A percentile compares a stretch with the other conserved stretches of the same genome.
These are phyloP conservation scores for Populus tomentosa DNA, from an alignment of 441 rosid species.

Conservation along the genomic window DNA sequence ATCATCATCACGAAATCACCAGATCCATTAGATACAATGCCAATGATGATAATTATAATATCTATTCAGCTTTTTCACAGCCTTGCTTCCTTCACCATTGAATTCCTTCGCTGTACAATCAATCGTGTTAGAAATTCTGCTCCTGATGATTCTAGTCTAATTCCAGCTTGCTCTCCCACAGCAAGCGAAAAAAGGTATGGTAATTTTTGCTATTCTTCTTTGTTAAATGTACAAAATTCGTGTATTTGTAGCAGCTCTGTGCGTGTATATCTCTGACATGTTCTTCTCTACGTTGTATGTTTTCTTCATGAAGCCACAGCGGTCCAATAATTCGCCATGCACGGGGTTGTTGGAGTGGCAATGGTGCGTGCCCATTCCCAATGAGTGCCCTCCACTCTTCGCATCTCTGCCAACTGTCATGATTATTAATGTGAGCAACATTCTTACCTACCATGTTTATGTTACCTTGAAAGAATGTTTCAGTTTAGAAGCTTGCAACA, in stretches of 20 bases:
- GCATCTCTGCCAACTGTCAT: slow-evolving; percentile 61
- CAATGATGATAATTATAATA: too few species aligned
- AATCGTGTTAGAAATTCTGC: neutral
- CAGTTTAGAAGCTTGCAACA: neutral
- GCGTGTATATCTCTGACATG: slow-evolving; percentile 3
- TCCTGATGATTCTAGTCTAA: neutral
- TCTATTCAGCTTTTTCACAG: neutral
- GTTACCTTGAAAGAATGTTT: neutral
- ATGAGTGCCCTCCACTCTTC: slow-evolving; percentile 22
- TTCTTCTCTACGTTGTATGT: neutral
- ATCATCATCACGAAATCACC: too few species aligned
- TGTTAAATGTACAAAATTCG: neutral
- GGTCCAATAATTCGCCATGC: slow-evolving; percentile 50
- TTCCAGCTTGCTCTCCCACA: neutral
- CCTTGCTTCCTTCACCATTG: neutral
- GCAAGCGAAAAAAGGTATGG: neutral
- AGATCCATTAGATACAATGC: too few species aligned
- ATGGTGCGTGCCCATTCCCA: slow-evolving; percentile 60
- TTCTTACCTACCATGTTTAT: neutral
- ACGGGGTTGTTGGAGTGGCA: slow-evolving; percentile 52
- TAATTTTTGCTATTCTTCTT: neutral
- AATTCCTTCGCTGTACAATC: slow-evolving; percentile 2
- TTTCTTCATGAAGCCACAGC: slow-evolving; percentile 48
- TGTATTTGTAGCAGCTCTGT: neutral
- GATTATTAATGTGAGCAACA: slow-evolving; percentile 8